Conservation (phyloP, 768 basidiomycete genomes). For the Boletus sp. region DNA sequence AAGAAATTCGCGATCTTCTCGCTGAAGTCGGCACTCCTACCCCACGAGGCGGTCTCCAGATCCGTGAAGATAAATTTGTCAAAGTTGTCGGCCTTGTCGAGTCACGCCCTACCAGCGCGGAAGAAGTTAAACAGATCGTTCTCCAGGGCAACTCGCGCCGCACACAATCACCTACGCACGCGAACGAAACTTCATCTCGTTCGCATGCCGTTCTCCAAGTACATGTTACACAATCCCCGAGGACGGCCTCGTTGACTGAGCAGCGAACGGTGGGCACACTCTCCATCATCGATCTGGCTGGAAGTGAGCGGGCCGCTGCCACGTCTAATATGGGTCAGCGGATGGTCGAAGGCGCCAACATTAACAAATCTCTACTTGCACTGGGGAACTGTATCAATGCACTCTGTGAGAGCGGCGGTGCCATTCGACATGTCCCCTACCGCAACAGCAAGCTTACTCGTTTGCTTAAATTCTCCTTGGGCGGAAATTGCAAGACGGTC, state of each 20-base stretch:
- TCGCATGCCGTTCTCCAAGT: constrained; percentile 98
- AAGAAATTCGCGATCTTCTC: constrained; percentile 95
- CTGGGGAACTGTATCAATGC: constrained; percentile 99
- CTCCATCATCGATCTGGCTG: constrained; percentile 97
- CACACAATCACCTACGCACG: constrained; percentile 92
- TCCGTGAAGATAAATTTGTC: constrained; percentile 93
- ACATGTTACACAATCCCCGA: constrained; percentile 83
- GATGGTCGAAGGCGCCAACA: constrained; percentile 98
- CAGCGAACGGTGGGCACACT: constrained; percentile 84
- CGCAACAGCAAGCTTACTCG: constrained; percentile 98
- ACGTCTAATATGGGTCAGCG: constrained; percentile 97
- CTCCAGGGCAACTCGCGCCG: constrained; percentile 83
- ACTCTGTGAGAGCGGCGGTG: constrained; percentile 90
- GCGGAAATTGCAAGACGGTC: constrained; percentile 98
- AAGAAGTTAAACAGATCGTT: constrained; percentile 94
- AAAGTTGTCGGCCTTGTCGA: constrained; percentile 86
- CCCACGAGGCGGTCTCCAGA: constrained; percentile 85
- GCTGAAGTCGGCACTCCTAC: constrained; percentile 58
- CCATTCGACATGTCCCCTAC: constrained; percentile 89
- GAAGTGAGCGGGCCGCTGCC: constrained; percentile 94
- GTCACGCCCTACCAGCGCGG: constrained; percentile 75
- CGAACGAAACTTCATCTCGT: constrained; percentile 94
- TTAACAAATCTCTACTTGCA: constrained; percentile 97
- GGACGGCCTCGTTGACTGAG: constrained; percentile 82
- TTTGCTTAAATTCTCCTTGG: constrained; percentile 94